These are phyloP conservation scores for Cystobasidium slooffiae DNA, from an alignment of 1,284 basidiomycete species.

Conservation along the genomic window DNA sequence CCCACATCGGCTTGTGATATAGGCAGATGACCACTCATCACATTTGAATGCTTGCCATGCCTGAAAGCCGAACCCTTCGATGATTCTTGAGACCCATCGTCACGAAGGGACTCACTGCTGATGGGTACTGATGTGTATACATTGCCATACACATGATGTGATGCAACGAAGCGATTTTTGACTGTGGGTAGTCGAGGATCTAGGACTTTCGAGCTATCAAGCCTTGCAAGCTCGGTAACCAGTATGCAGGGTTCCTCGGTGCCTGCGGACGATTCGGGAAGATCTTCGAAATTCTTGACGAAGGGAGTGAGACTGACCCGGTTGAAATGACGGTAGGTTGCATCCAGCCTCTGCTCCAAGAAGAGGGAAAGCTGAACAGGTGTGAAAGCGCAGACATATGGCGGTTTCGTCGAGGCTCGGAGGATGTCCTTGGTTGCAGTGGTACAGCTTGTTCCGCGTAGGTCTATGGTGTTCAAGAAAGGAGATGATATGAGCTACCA, in stretches of 20 bases:
- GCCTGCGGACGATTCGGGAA: background rate
- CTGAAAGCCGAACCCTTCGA: slow-evolving; percentile 27
- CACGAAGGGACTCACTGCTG: background rate
- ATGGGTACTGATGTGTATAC: slow-evolving; percentile 33
- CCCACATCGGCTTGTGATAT: slow-evolving; percentile 19
- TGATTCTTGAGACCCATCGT: slow-evolving; percentile 22
- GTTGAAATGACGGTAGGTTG: background rate
- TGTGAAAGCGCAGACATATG: slow-evolving; percentile 33
- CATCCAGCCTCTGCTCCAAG: background rate
- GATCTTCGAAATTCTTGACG: slow-evolving; percentile 22
- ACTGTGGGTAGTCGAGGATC: slow-evolving; percentile 16
- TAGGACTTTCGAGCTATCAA: slow-evolving; percentile 11
- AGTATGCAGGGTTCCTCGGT: slow-evolving; percentile 13
- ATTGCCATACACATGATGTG: slow-evolving; percentile 31
- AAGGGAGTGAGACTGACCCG: slow-evolving; percentile 5
- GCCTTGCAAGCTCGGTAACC: slow-evolving; percentile 20
- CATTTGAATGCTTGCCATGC: slow-evolving; percentile 1
- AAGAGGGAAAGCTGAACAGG: slow-evolving; percentile 20
- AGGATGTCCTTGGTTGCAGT: slow-evolving; percentile 25
- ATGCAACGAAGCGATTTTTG: slow-evolving; percentile 11
- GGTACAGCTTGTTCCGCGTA: slow-evolving; percentile 31
- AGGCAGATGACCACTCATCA: slow-evolving; percentile 15
- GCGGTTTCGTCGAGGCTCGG: slow-evolving; percentile 19
- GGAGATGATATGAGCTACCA: background rate
- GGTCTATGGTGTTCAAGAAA: slow-evolving; percentile 1